A percentile compares a stretch with the other conserved stretches of the same genome.
Evolutionary conservation across 257 asterid species (phyloP).

Genomic region (Nicotiana noctiflora): DNA sequence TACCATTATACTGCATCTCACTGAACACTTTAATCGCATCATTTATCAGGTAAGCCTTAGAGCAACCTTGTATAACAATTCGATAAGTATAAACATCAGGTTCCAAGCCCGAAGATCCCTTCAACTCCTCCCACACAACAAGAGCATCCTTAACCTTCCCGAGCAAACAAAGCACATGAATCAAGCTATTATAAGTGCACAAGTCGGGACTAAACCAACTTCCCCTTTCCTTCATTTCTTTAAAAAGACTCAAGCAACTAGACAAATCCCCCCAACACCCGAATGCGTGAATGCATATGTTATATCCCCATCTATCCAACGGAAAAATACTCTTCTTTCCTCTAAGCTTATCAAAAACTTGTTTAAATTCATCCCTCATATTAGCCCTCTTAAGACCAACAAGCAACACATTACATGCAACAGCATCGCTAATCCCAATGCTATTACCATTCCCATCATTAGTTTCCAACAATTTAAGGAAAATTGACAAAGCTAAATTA

Average conservation of each 20-base stretch:
- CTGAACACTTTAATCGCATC: conserved; percentile 61
- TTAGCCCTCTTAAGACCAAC: conserved; percentile 67
- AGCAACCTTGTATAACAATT: conserved; percentile 77
- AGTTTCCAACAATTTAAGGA: conserved; percentile 59
- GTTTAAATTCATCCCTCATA: conserved; percentile 60
- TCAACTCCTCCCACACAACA: conserved; percentile 79
- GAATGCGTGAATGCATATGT: conserved; percentile 73
- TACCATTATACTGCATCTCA: conserved; percentile 71
- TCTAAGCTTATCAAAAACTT: conserved; percentile 51
- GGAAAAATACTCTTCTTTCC: conserved; percentile 45
- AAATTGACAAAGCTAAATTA: conserved; percentile 54
- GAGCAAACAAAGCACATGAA: conserved; percentile 71
- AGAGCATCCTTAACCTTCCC: conserved; percentile 85
- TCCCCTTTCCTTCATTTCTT: conserved; percentile 78
- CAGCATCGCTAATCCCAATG: conserved; percentile 42
- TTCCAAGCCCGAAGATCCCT: conserved; percentile 74
- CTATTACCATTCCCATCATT: conserved; percentile 17
- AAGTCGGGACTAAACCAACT: conserved; percentile 59
- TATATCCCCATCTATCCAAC: conserved; percentile 71
- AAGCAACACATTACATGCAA: conserved; percentile 84
- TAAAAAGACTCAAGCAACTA: conserved; percentile 56
- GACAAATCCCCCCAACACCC: conserved; percentile 78
- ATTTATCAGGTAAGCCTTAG: conserved; percentile 52
- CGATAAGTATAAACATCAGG: conserved; percentile 81
- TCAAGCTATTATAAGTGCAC: conserved; percentile 84